Base-by-base conservation (phyloP, 2,329 filamentous ascomycete genomes). In the Aspergillus sp. region DNA sequence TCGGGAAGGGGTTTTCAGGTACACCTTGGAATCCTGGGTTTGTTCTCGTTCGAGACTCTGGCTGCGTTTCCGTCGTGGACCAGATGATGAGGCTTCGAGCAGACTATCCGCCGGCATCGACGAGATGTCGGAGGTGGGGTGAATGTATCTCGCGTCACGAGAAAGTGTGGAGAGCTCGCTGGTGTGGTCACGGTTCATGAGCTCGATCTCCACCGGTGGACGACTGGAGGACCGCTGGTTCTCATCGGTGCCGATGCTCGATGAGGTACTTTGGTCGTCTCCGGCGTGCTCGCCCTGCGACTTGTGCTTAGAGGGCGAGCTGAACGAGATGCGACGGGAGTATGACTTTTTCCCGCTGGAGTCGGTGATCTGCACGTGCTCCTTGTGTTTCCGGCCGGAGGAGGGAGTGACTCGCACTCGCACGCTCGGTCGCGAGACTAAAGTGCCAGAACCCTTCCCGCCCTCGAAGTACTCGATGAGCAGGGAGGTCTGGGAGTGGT, bases 381-480 rank as follows among this genome's bases (percentile, higher is more conserved):
- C 90, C 71, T 84, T 84, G 47, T 71, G 43, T 66, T 79, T 84
- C 69, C 78, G 81, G 59, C 74, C 76, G 20, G 80, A 80, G 36
- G 88, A 90, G 13, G 92, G 92, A 13, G 90, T 95, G 56, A 96
- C 82, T 61, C 86, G 82, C 49, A 90, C 87, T 61, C 87, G 78
- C 49, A 96, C 90, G 69, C 90, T 95, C 11, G 92, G 91, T 62
- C 88, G 86, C 63, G 88, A 86, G 62, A 84, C 82, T 32, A 78
- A 76, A 65, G 65, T 62, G 52, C 62, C 79, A 78, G 62, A 79
- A 47, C 64, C 79, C 51, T 82, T 92, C 57, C 86, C 84, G 60
- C 85, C 89, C 74, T 96, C 92, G 66, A 95, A 96, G 73, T 95
- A 96, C 75, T 96, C 92, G 65, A 96, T 96, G 64, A 96, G 79